Evolutionary conservation across 805 yeast species (phyloP), one percentile per base, ranked within the genome.

Genomic region (Saccharomyces cerevisiae): DNA sequence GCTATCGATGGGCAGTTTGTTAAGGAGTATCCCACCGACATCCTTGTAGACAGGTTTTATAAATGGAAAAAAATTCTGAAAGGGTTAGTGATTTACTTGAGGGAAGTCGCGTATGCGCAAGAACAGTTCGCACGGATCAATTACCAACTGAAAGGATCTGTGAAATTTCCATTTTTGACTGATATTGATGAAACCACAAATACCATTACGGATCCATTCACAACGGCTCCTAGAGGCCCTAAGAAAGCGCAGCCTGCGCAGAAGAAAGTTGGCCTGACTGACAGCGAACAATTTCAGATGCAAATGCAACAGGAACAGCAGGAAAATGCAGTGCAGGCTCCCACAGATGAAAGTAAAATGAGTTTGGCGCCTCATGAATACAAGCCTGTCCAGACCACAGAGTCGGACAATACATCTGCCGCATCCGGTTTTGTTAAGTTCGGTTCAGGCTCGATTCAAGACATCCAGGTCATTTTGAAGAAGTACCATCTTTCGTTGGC

Each of bases 11-110:
- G 60, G 11, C 56, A 54, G 36, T 66, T 56, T 48, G 70, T 68
- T 14, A 67, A 68, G 50, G 73, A 70, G 48, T 70, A 79, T 60
- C 97, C 96, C 41, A 88, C 96, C 1, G 96, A 89, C 57, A 79
- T 86, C 9, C 73, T 89, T 56, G 90, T 92, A 22, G 79, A 82
- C 48, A 73, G 97, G 59, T 89, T 89, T 68, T 79, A 82, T 55
- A 84, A 90, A 14, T 89, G 96, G 96, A 76, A 95, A 52, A 79
- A 81, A 55, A 81, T 89, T 52, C 78, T 89, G 57, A 83, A 84
- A 60, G 85, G 87, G 52, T 70, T 89, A 57, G 79, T 85, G 36
- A 76, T 75, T 49, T 89, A 90, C 65, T 76, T 90, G 59, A 79
- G 80, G 61, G 95, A 89, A 63, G 84, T 82, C 47, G 85, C 89